phyloP scores from a whole-genome alignment of 306 rosid genomes.

The Astragalus glycyphyllos region DNA sequence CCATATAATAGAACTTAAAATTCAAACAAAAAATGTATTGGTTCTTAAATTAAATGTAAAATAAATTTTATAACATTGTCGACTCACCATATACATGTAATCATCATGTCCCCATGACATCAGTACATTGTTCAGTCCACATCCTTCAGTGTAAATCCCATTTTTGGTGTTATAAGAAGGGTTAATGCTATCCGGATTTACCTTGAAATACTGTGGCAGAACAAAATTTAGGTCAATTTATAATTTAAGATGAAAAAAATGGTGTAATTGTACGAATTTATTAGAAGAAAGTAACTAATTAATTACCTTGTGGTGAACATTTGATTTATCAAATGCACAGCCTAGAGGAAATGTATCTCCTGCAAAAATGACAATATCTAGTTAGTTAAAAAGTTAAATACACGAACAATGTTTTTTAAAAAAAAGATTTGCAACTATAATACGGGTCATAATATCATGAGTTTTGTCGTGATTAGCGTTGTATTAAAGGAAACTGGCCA shows the following conservation, averaged over 20 bases:
- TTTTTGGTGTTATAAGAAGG: slow-evolving; percentile 44
- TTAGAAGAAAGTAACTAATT: not conserved
- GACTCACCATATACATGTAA: slow-evolving; percentile 55
- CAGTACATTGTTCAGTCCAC: slow-evolving; percentile 51
- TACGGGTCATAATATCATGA: no score
- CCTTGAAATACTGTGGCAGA: slow-evolving; percentile 45
- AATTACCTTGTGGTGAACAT: slow-evolving; percentile 49
- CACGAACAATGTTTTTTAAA: not conserved
- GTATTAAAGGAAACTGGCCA: no score
- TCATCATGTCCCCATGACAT: slow-evolving; percentile 69
- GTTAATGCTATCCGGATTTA: slow-evolving; percentile 43
- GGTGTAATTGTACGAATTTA: no score
- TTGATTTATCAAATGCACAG: slow-evolving; percentile 51
- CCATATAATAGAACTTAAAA: not conserved
- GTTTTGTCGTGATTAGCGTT: no score
- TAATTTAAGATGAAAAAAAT: not conserved
- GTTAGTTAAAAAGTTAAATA: no score
- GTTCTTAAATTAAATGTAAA: not conserved
- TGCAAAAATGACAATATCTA: slow-evolving; percentile 17
- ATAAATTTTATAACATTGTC: not conserved
- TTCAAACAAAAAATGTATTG: no score
- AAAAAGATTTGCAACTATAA: no score
- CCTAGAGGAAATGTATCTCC: slow-evolving; percentile 59
- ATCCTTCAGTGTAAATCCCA: slow-evolving; percentile 48
- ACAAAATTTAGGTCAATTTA: not conserved